phyloP scores from a whole-genome alignment of 768 basidiomycete species.

The Tubosaeta sp. region DNA sequence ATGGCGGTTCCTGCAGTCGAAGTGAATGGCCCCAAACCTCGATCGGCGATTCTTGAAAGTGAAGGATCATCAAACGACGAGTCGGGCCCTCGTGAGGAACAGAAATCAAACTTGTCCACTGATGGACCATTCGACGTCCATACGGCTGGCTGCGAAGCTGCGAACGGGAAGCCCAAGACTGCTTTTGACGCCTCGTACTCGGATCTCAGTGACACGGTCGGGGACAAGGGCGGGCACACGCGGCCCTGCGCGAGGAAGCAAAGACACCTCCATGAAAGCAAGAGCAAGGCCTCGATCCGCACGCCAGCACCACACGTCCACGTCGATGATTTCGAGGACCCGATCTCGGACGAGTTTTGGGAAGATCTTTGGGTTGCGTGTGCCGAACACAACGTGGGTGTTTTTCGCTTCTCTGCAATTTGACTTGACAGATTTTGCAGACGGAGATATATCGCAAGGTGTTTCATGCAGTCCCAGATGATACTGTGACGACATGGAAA shows the following conservation, averaged over 20 bases:
- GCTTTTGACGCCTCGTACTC: conserved; percentile 48
- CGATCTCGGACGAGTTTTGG: conserved; percentile 85
- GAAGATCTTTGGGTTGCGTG: conserved; percentile 83
- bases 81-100: conserved; percentile 16
- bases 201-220: conserved; percentile 40
- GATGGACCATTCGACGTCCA: conserved; percentile 27
- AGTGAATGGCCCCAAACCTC: conserved; percentile 46
- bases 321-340: conserved; percentile 81
- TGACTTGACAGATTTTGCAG: conserved; percentile 37
- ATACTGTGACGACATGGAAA: conserved; percentile 91
- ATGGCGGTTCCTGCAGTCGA: conserved; percentile 66
- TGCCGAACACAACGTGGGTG: conserved; percentile 82
- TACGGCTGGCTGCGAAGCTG: conserved; percentile 41
- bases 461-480: conserved; percentile 91
- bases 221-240: conserved; percentile 47
- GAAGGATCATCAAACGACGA: conserved; percentile 29
- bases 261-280: conserved; percentile 52
- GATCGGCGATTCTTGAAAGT: conserved; percentile 34
- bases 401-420: neutral
- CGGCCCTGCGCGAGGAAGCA: conserved; percentile 54
- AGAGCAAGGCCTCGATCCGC: conserved; percentile 55
- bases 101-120: neutral
- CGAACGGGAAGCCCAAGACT: conserved; percentile 35
- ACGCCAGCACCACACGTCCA: conserved; percentile 69
- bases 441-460: conserved; percentile 96